Base-by-base conservation (phyloP, 1,284 basidiomycete genomes). In the Sutorius eximius region DNA sequence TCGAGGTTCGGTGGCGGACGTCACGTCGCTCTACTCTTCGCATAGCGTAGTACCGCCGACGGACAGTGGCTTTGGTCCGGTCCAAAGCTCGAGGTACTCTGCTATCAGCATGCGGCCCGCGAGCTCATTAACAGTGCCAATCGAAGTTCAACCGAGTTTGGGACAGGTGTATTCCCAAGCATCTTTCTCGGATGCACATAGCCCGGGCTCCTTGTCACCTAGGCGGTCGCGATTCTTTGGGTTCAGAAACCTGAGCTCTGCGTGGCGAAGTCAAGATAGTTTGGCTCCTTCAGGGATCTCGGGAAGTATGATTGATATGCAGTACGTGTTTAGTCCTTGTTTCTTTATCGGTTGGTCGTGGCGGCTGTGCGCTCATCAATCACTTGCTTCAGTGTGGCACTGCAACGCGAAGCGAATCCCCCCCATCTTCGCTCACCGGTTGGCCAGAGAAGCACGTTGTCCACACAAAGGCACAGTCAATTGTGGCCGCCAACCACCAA, bases 281-380 rank as follows among this genome's bases (percentile, higher is more conserved):
- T 73, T 92, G 44, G 86, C 88, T 2, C 78, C 81, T 16, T 89
- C 89, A 30, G 92, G 91, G 7, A 82, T 87, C 67, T 86, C 85
- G 4, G 86, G 86, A 52, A 91, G 93, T 67, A 93, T 95, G 91
- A 78, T 94, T 67, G 90, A 95, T 69, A 94, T 95, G 93, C 93
- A 95, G 92, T 94, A 74, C 66, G 91, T 87, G 22, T 51, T 44
- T 47, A 33, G 34, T 51, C 57, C 55, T 45, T 41, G 16, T 33
- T 27, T 27, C 24, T 27, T 40, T 44, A 42, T 52, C 30, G 24
- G 3, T 10, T 18, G 27, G 58, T 46, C 52, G 3, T 40, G 11
- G 34, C 40, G 45, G 36, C 10, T 1, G 56, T 50, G 30, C n/a
- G 15, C 49, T 61, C 45, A 57, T 60, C 56, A 49, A 36, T 49